Conservation (phyloP, 345 rosid species). For the Gossypium longicalyx region DNA sequence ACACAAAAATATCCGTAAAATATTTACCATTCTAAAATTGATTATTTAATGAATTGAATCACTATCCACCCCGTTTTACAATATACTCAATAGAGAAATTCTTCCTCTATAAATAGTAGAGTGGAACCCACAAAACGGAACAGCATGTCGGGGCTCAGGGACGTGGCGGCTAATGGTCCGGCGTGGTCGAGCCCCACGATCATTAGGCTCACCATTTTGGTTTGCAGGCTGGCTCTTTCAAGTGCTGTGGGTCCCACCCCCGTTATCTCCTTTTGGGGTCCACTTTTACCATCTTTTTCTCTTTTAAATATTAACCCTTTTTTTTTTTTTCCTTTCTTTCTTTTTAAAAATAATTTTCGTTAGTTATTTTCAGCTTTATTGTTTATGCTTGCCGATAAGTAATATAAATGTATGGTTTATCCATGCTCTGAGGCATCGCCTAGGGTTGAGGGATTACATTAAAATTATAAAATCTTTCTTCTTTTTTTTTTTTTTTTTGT, state of each 20-base stretch:
- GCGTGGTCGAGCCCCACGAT: constrained; percentile 65
- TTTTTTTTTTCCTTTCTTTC: no score
- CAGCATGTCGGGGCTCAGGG: not conserved
- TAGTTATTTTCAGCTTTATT: not conserved
- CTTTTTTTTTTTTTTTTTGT: not conserved
- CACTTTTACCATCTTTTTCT: not conserved
- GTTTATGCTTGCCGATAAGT: constrained; percentile 30
- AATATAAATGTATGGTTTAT: constrained; percentile 17
- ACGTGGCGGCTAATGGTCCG: constrained; percentile 69
- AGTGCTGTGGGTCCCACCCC: constrained; percentile 32
- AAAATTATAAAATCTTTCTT: constrained; percentile 19
- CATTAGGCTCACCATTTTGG: constrained; percentile 44
- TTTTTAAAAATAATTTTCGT: no score
- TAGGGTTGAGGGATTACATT: constrained; percentile 35
- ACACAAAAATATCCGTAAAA: no score
- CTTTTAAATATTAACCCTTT: not conserved
- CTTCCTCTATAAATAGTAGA: constrained; percentile 13
- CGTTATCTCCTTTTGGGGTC: constrained; percentile 36
- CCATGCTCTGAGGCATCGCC: constrained; percentile 42
- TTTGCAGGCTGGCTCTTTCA: constrained; percentile 42
- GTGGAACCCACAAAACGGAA: constrained; percentile 46
- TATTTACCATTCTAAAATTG: no score
- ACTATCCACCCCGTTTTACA: no score
- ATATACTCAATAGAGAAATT: no score
- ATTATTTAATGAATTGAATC: no score